Percentiles rank a stretch among this genome's conserved stretches.
Evolutionary conservation across 2,329 filamentous ascomycete genomes (phyloP).

Genomic region (Rhytidhysteron rufulum): DNA sequence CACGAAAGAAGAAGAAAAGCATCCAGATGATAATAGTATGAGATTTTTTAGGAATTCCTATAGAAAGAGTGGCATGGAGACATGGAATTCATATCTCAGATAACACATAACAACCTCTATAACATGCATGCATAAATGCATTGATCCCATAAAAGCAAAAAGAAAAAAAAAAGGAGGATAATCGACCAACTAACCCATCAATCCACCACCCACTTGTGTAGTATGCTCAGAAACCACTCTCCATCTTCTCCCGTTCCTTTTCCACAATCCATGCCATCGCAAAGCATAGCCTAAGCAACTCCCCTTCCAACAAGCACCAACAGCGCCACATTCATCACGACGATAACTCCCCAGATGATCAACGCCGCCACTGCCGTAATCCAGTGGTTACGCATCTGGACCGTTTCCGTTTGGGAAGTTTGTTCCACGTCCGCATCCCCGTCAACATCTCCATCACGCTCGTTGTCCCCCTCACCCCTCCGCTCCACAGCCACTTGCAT

Average conservation of each 20-base stretch:
- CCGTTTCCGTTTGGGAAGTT: conserved; percentile 21
- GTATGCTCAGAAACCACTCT: background rate
- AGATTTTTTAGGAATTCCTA: no score
- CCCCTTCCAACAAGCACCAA: conserved; percentile 63
- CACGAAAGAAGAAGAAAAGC: no score
- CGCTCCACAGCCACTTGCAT: conserved; percentile 64
- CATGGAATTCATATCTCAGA: no score
- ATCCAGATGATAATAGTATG: no score
- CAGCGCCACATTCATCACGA: conserved; percentile 74
- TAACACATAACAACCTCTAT: no score
- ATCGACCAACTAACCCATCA: background rate
- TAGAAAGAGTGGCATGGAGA: no score
- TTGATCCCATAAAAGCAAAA: no score
- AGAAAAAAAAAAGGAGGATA: no score
- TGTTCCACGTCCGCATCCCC: conserved; percentile 3
- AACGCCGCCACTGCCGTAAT: conserved; percentile 56
- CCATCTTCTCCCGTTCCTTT: background rate
- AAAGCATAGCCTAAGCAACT: no score
- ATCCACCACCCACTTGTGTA: background rate
- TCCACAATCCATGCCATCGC: conserved; percentile 1
- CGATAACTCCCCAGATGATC: conserved; percentile 69
- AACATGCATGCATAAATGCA: no score
- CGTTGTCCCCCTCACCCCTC: conserved; percentile 3
- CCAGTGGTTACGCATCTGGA: conserved; percentile 71
- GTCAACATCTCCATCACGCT: conserved; percentile 9